These are phyloP conservation scores for Galerina marginata DNA, from an alignment of 768 basidiomycete genomes.

Conservation along the genomic window DNA sequence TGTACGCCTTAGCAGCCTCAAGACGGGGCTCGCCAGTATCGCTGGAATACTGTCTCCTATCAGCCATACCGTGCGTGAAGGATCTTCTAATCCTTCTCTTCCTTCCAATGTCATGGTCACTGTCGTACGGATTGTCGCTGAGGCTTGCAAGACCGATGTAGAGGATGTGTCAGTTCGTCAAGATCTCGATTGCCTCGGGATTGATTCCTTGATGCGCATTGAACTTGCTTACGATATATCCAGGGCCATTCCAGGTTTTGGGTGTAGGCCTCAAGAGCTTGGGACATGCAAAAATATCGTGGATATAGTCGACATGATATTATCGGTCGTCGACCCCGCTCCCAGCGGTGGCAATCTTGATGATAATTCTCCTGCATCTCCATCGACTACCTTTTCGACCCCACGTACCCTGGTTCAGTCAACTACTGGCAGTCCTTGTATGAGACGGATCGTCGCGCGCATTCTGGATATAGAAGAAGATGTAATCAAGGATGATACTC, in stretches of 20 bases:
- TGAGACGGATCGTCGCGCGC: conserved; percentile 25
- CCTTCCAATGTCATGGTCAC: conserved; percentile 28
- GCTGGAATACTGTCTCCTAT: conserved; percentile 20
- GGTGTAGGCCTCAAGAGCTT: conserved; percentile 36
- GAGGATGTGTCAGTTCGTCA: conserved; percentile 38
- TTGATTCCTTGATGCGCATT: conserved; percentile 70
- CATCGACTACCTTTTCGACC: conserved; percentile 27
- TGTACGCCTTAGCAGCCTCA: conserved; percentile 55
- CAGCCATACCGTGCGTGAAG: not conserved
- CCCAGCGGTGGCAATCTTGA: not conserved
- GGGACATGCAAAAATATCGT: conserved; percentile 38
- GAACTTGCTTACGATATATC: conserved; percentile 52
- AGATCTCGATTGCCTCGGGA: conserved; percentile 58
- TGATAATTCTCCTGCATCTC: conserved; percentile 14
- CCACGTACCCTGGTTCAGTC: conserved; percentile 43
- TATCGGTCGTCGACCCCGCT: conserved; percentile 12
- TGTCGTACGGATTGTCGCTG: conserved; percentile 45
- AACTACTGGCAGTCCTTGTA: not conserved
- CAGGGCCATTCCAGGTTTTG: conserved; percentile 35
- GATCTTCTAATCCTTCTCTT: not conserved
- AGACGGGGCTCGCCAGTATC: conserved; percentile 46
- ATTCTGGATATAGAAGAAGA: conserved; percentile 28
- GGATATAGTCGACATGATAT: conserved; percentile 39
- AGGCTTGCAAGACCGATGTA: conserved; percentile 45
- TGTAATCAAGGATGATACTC: conserved; percentile 48